Conservation (phyloP, 2,329 filamentous ascomycete species). For the Pyrenochaeta sp. region DNA sequence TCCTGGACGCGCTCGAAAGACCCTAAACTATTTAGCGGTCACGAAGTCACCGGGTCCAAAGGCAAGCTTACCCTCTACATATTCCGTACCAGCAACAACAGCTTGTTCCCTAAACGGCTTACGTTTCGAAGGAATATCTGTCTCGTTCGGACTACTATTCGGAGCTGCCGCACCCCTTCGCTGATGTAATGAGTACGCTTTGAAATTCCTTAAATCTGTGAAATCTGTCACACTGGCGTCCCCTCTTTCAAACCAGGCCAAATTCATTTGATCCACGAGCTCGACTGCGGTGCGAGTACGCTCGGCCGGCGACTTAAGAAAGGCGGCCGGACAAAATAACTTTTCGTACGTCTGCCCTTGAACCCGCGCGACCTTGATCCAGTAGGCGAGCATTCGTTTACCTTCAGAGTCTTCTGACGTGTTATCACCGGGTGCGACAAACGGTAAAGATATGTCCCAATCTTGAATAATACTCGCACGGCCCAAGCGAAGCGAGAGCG, state of each 20-base stretch:
- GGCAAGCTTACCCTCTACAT: slow-evolving; percentile 20
- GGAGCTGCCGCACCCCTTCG: not conserved
- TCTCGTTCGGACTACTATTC: slow-evolving; percentile 29
- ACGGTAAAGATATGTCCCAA: slow-evolving; percentile 48
- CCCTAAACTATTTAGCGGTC: slow-evolving; percentile 8
- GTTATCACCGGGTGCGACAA: slow-evolving; percentile 16
- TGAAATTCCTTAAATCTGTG: not conserved
- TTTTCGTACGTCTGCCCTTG: slow-evolving; percentile 49
- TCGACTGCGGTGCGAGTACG: slow-evolving; percentile 36
- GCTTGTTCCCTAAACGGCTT: slow-evolving; percentile 16
- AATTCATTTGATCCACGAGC: slow-evolving; percentile 37
- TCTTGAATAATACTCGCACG: slow-evolving; percentile 50
- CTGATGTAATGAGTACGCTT: slow-evolving; percentile 2
- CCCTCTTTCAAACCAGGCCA: slow-evolving; percentile 40
- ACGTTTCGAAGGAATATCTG: slow-evolving; percentile 34
- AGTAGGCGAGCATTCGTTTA: slow-evolving; percentile 40
- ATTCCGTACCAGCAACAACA: slow-evolving; percentile 4
- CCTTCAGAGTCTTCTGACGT: slow-evolving; percentile 14
- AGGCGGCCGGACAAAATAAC: slow-evolving; percentile 49
- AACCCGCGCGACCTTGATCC: slow-evolving; percentile 44
- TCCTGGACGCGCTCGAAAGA: slow-evolving; percentile 34
- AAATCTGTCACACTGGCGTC: slow-evolving; percentile 28
- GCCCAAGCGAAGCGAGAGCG: slow-evolving; percentile 48
- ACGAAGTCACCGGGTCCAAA: not conserved
- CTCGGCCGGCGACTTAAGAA: slow-evolving; percentile 34